A percentile compares a stretch with the other conserved stretches of the same genome.
phyloP scores from a whole-genome alignment of 768 basidiomycete species.

The Russula sp. region DNA sequence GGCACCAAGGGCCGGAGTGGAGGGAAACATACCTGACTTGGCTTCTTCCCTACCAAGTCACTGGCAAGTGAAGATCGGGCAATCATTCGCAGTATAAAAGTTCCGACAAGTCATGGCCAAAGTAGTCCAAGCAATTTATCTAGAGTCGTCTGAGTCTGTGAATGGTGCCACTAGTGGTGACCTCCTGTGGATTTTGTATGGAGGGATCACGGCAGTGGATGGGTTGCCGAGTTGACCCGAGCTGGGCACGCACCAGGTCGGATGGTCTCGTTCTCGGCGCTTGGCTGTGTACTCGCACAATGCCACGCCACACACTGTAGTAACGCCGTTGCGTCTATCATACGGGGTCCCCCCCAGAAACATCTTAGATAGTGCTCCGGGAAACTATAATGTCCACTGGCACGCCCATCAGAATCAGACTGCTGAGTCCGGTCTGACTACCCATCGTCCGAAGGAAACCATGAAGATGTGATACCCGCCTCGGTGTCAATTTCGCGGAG shows the following conservation, averaged over 20 bases:
- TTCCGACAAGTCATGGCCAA: not conserved
- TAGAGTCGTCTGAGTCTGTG: not conserved
- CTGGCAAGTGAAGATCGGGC: not conserved
- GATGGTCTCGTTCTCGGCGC: not conserved
- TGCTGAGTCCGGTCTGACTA: no score
- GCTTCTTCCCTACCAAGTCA: no score
- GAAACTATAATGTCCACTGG: not conserved
- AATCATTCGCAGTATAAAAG: not conserved
- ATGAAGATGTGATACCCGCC: not conserved
- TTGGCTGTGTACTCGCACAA: not conserved
- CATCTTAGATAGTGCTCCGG: not conserved
- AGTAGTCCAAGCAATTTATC: not conserved
- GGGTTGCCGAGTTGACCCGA: not conserved
- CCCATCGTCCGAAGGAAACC: not conserved
- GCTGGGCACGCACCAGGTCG: not conserved
- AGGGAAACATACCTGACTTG: no score
- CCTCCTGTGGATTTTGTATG: not conserved
- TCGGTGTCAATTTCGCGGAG: not conserved
- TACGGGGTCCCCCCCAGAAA: not conserved
- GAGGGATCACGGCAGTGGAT: not conserved
- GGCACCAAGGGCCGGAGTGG: no score
- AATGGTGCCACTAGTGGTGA: no score
- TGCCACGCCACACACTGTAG: not conserved
- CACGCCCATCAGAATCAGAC: conserved; percentile 16
- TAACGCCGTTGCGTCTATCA: not conserved